Evolutionary conservation across 352 stramenopile genomes (phyloP).

Genomic region (Globisporangium polare): DNA sequence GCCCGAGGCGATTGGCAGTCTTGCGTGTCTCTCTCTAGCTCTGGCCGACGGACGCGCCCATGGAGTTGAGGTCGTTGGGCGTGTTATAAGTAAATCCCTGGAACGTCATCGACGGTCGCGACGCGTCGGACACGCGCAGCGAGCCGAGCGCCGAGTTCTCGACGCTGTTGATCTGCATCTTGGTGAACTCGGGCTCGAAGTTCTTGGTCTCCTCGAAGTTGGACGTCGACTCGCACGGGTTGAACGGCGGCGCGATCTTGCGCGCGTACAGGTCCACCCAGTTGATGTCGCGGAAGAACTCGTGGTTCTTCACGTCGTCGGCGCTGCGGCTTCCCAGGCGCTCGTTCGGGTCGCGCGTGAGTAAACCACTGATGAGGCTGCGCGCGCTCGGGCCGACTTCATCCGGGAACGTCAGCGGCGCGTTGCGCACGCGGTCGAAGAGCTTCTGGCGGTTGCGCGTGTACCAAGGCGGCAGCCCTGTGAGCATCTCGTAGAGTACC

Average conservation of each 20-base stretch:
- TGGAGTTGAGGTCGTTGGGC: constrained; percentile 76
- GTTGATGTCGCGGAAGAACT: constrained; percentile 80
- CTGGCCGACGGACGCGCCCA: constrained; percentile 60
- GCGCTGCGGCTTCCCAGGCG: constrained; percentile 71
- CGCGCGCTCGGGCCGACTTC: constrained; percentile 68
- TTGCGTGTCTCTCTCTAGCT: constrained; percentile 25
- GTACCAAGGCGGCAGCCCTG: constrained; percentile 90
- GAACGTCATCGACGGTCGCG: constrained; percentile 84
- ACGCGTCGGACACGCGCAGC: constrained; percentile 70
- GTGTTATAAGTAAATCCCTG: constrained; percentile 90
- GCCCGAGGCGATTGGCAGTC: background rate
- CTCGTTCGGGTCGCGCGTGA: constrained; percentile 79
- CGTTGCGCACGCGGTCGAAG: constrained; percentile 87
- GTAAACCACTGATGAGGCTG: constrained; percentile 78
- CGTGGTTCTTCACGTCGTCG: constrained; percentile 84
- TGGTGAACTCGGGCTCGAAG: constrained; percentile 89
- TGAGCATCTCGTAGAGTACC: constrained; percentile 95
- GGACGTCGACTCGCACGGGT: constrained; percentile 62
- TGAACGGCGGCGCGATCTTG: constrained; percentile 82
- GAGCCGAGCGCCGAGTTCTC: constrained; percentile 62
- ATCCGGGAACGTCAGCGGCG: constrained; percentile 86
- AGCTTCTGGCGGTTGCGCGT: constrained; percentile 92
- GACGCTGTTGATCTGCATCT: constrained; percentile 88
- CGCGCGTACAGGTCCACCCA: constrained; percentile 82
- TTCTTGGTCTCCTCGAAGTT: constrained; percentile 83